Base-by-base conservation (phyloP, 164 flowering plant species). In the Brasenia schreberi region DNA sequence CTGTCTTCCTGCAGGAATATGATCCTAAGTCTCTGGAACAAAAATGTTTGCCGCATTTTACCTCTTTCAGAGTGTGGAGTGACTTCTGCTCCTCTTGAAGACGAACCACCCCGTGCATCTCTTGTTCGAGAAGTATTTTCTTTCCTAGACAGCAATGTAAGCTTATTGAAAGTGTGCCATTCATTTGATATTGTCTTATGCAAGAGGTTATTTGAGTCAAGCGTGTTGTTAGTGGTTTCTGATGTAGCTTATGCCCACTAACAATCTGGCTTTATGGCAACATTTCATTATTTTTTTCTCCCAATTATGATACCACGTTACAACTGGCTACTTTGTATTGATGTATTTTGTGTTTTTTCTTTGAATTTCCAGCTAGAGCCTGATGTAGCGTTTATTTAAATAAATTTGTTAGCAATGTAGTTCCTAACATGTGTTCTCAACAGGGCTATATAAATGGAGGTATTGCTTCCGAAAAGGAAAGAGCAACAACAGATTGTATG, bases 401-500 rank as follows among this genome's bases (percentile, higher is more conserved):
- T 33, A 33, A 33, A 33, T 33, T 33, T 33, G 39, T 33, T 33
- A 33, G 39, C 39, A 33, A 33, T 33, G 39, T 33, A 33, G 39
- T 33, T 33, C 39, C 39, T 33, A 33, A 33, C 39, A 81, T 67
- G 43, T 71, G 18, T 60, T 72, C 64, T 83, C 59, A 52, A 77
- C 94, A 95, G 99, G 97, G 99, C 73, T 91, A 85, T 74, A 95
- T 95, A 78, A 95, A 95, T 77, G 74, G 77, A 74, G 99, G 99
- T 73, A 76, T 95, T 76, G 92, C 97, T 77, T 80, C 88, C 33
- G 76, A 68, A 67, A 91, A 82, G 80, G 83, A 77, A 65, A 82
- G 77, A 61, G 72, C 71, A 58, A 78, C 75, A 68, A 52, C 73
- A 66, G 56, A 42, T 65, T 39, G 62, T 27, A 65, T 70, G 53